Conservation (phyloP, 1,284 basidiomycete species). For the Abortiporus biennis region DNA sequence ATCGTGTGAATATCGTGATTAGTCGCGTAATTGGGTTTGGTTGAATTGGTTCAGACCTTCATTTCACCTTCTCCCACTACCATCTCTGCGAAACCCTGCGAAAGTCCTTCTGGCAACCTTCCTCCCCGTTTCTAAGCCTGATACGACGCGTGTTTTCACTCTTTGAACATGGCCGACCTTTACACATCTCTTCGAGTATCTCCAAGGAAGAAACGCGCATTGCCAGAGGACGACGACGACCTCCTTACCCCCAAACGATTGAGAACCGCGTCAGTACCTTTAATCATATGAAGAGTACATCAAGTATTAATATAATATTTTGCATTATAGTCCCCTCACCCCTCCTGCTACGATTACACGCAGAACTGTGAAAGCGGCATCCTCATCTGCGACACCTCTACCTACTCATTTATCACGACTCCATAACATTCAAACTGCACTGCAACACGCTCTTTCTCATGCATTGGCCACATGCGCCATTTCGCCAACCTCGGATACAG, state of each 20-base stretch:
- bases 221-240: slow-evolving; percentile 39
- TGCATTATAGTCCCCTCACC: slow-evolving; percentile 42
- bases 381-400: slow-evolving; percentile 29
- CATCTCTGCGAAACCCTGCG: slow-evolving; percentile 10
- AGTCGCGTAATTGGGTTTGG: slow-evolving; percentile 9
- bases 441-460: slow-evolving; percentile 76
- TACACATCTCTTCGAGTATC: slow-evolving; percentile 57
- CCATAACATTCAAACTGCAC: slow-evolving; percentile 51
- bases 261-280: slow-evolving; percentile 41
- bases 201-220: slow-evolving; percentile 57
- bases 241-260: slow-evolving; percentile 63
- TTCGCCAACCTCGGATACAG: slow-evolving; percentile 70
- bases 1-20: slow-evolving; percentile 15
- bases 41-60: not conserved
- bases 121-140: slow-evolving; percentile 6
- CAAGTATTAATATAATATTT: not conserved
- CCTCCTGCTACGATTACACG: slow-evolving; percentile 41
- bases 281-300: too few species aligned
- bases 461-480: slow-evolving; percentile 74
- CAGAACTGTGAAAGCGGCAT: slow-evolving; percentile 16
- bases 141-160: slow-evolving; percentile 10
- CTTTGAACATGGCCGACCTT: slow-evolving; percentile 47
- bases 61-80: slow-evolving; percentile 8
- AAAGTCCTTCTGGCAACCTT: slow-evolving; percentile 11
- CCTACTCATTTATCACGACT: slow-evolving; percentile 58